phyloP scores from a whole-genome alignment of 768 basidiomycete genomes.

The Pluteus cervinus region DNA sequence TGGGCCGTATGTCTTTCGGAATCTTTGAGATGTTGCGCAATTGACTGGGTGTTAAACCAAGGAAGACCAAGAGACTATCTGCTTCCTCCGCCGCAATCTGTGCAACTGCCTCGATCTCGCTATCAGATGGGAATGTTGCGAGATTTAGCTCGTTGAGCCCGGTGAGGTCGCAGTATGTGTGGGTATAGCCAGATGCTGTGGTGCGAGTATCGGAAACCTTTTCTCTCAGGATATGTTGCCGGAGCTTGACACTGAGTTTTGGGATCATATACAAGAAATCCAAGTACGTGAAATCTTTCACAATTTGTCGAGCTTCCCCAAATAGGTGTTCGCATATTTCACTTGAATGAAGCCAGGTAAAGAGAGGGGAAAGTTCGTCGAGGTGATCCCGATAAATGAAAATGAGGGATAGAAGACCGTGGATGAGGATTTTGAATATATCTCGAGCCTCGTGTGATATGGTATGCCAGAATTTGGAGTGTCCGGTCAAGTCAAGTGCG shows the following conservation, averaged over 20 bases:
- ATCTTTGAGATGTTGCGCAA: neutral
- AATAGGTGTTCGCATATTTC: slow-evolving; percentile 19
- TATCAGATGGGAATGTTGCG: slow-evolving; percentile 14
- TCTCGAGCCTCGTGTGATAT: slow-evolving; percentile 26
- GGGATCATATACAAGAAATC: slow-evolving; percentile 14
- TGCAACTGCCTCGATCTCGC: slow-evolving; percentile 13
- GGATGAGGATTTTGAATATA: slow-evolving; percentile 22
- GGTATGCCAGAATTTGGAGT: slow-evolving; percentile 18
- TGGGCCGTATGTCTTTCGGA: too few relatives aligned
- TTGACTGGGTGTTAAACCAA: slow-evolving; percentile 9
- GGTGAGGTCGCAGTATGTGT: slow-evolving; percentile 20
- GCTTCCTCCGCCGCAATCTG: slow-evolving; percentile 14
- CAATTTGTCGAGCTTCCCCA: slow-evolving; percentile 6
- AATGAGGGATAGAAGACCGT: slow-evolving; percentile 24
- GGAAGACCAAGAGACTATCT: slow-evolving; percentile 13
- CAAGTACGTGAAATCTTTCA: slow-evolving; percentile 11
- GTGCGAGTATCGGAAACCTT: slow-evolving; percentile 12
- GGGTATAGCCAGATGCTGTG: slow-evolving; percentile 17
- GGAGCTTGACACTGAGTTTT: slow-evolving; percentile 13
- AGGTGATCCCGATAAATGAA: slow-evolving; percentile 27
- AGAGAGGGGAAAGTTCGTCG: slow-evolving; percentile 8
- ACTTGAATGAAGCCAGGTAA: slow-evolving; percentile 19
- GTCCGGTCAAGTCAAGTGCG: slow-evolving; percentile 14
- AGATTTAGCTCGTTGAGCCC: slow-evolving; percentile 14
- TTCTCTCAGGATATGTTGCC: slow-evolving; percentile 10